phyloP scores from a whole-genome alignment of 2,329 filamentous ascomycete species.

The Dothiorella sarmentorum region DNA sequence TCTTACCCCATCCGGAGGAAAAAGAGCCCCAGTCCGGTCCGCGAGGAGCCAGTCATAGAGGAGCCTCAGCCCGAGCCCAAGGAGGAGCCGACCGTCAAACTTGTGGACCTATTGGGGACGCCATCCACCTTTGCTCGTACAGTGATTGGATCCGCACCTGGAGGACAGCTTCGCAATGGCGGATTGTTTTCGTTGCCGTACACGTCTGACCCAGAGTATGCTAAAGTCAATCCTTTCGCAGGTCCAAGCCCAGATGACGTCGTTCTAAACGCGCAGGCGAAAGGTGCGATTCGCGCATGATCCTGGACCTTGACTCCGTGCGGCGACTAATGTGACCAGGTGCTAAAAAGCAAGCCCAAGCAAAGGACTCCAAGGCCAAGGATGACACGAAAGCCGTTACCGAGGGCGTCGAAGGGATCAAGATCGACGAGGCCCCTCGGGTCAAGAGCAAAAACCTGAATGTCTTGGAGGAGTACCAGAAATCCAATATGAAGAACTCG shows the following conservation, averaged over 20 bases:
- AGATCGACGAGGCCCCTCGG: conserved; percentile 49
- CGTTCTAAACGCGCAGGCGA: conserved; percentile 73
- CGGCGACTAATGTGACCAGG: conserved; percentile 25
- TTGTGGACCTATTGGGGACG: conserved; percentile 41
- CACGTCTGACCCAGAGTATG: conserved; percentile 31
- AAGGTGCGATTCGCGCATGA: conserved; percentile 32
- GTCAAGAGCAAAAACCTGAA: conserved; percentile 75
- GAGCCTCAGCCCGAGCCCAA: background rate
- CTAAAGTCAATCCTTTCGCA: conserved; percentile 64
- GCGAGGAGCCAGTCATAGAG: background rate
- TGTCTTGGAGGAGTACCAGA: conserved; percentile 76
- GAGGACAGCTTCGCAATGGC: conserved; percentile 7
- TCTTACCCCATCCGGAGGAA: conserved; percentile 2
- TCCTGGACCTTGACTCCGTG: conserved; percentile 3
- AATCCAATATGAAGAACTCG: conserved; percentile 70
- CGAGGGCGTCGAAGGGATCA: conserved; percentile 47
- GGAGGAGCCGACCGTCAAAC: conserved; percentile 17
- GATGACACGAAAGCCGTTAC: conserved; percentile 40
- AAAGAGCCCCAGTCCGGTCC: conserved; percentile 7
- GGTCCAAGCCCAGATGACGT: conserved; percentile 89
- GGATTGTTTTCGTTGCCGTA: conserved; percentile 40
- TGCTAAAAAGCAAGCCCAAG: conserved; percentile 25
- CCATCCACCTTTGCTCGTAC: conserved; percentile 52
- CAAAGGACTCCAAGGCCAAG: conserved; percentile 18
- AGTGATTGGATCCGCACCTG: conserved; percentile 40